A percentile compares a stretch with the other conserved stretches of the same genome.
Evolutionary conservation across 768 basidiomycete species (phyloP).

Genomic region (Leucosporidium yakuticum): DNA sequence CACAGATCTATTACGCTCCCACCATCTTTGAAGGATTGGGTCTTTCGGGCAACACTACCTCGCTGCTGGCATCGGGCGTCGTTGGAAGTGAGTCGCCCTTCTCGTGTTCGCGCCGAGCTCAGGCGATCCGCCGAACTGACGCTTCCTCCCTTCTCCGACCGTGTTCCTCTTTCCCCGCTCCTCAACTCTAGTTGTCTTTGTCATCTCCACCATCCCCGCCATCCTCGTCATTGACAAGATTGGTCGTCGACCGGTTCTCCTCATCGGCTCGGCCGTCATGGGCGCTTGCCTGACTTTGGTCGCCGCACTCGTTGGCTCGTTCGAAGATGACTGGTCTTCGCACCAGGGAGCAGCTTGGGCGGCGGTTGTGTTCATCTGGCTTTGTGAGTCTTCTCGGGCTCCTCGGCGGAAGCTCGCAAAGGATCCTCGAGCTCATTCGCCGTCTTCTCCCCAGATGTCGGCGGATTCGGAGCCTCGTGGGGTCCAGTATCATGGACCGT

Average conservation of each 20-base stretch:
- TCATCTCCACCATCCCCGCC: conserved; percentile 32
- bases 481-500: neutral
- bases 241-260: conserved; percentile 26
- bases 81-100: too few species aligned
- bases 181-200: conserved; percentile 31
- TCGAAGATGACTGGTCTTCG: neutral
- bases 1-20: neutral
- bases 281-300: neutral
- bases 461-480: neutral
- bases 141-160: too few species aligned
- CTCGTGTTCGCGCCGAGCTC: too few species aligned
- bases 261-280: conserved; percentile 27
- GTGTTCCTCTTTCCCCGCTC: too few species aligned
- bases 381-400: neutral
- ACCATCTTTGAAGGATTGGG: neutral
- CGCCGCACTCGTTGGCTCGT: neutral
- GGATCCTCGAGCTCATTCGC: too few species aligned
- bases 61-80: conserved; percentile 32
- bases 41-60: conserved; percentile 22
- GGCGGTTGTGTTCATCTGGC: neutral
- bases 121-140: too few species aligned
- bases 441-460: neutral
- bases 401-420: too few species aligned
- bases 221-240: conserved; percentile 28
- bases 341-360: neutral